Conservation (phyloP, 305 asterid species). For the Solanum chacoense region DNA sequence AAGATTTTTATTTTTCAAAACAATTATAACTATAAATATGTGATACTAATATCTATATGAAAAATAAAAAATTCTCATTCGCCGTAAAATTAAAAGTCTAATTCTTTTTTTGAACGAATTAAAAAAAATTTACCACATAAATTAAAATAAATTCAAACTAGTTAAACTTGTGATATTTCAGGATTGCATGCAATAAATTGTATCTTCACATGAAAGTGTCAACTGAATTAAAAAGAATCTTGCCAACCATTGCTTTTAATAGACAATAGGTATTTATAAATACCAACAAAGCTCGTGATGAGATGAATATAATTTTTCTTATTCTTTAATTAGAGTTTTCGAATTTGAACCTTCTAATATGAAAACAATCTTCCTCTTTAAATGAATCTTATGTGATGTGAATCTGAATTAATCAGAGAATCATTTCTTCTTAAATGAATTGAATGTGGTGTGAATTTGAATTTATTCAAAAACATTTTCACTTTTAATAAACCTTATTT, state of each 20-base stretch:
- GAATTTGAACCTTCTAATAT: not conserved
- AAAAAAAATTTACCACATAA: not conserved
- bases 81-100: not conserved
- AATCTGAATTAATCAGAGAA: not conserved
- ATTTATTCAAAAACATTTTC: no score
- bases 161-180: not conserved
- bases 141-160: not conserved
- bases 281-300: accelerated
- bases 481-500: no score
- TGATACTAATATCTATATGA: no score
- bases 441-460: not conserved
- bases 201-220: not conserved
- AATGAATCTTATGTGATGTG: not conserved
- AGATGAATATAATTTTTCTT: not conserved
- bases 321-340: not conserved
- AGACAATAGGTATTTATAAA: not conserved
- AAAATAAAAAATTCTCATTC: no score
- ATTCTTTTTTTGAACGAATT: not conserved
- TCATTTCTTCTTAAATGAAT: not conserved
- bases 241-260: not conserved
- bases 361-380: not conserved
- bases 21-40: no score
- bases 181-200: not conserved
- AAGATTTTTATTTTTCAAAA: not conserved
- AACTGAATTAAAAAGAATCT: not conserved